Evolutionary conservation across 83 land plant genomes (phyloP), one percentile per base, ranked within the genome.

Genomic region (Picea abies): DNA sequence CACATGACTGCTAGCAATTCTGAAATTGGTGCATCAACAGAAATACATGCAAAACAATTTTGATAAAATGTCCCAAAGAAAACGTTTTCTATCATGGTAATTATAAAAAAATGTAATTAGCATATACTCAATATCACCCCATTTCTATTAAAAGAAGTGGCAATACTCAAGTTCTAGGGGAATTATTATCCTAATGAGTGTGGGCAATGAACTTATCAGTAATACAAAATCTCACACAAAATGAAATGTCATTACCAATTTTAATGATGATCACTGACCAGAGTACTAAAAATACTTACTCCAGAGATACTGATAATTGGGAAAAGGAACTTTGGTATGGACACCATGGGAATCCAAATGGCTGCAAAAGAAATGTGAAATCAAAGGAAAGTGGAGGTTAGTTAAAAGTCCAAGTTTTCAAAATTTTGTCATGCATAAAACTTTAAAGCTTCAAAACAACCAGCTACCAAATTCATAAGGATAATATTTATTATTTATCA

Each of bases 241-340:
- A 7, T 11, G 47, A 3, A 20, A 35, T n/a, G 20, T 35, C 47
- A 39, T 17, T 35, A 39, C 22, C 15, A n/a, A 35, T 71, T 37
- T 71, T 44, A 39, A 71, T 44, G 2, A 71, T 63, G 9, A 56
- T 56, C 11, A 56, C 58, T 12, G 58, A 39, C 4, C 9, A n/a
- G 49, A 39, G 15, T 71, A 71, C 75, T 16, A 26, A 44, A 71
- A 71, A 71, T 71, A 71, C 75, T 71, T 71, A 71, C 75, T 71
- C 75, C 19, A 71, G 75, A 71, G 75, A 71, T 37, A 71, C 49
- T 20, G 75, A 71, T 39, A 71, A 39, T 71, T 44, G 75, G 41
- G 75, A 71, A 71, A 37, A 71, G 17, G 75, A 71, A 71, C 75
- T n/a, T 39, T 71, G 75, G 20, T 71, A 71, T 26, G 75, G 75